phyloP scores from a whole-genome alignment of 1,284 basidiomycete species.

The Ustilago tritici region DNA sequence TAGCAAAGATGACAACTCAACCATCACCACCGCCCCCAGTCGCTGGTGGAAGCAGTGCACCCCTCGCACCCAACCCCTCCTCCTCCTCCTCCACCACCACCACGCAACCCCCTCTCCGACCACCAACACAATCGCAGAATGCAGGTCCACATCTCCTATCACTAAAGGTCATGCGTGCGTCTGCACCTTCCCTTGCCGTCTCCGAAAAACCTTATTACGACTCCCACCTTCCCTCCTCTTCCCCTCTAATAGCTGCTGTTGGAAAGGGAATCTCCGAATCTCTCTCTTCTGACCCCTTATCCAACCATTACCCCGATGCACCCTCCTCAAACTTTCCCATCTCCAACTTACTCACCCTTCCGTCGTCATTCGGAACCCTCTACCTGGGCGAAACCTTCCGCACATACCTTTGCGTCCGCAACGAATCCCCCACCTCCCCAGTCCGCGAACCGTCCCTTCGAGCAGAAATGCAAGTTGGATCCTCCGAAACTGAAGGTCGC shows the following conservation, averaged over 20 bases:
- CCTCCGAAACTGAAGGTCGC: conserved; percentile 13
- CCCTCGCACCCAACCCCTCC: conserved; percentile 7
- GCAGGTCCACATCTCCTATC: conserved; percentile 51
- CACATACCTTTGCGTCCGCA: conserved; percentile 64
- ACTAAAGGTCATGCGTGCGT: conserved; percentile 62
- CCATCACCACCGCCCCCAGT: not conserved
- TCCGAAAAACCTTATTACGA: conserved; percentile 51
- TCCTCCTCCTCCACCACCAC: conserved; percentile 4
- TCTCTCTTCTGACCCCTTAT: conserved; percentile 12
- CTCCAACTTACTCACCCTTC: conserved; percentile 33
- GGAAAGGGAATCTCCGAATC: conserved; percentile 11
- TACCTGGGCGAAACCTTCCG: conserved; percentile 66
- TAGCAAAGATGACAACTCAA: not conserved
- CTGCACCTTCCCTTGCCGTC: conserved; percentile 40
- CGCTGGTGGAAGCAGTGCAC: not conserved
- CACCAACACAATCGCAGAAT: conserved; percentile 6
- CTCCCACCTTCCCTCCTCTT: not conserved
- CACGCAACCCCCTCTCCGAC: conserved; percentile 2
- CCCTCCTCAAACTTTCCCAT: conserved; percentile 20
- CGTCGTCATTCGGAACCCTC: conserved; percentile 58
- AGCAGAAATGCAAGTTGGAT: conserved; percentile 64
- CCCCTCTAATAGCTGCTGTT: conserved; percentile 12
- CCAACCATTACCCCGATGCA: conserved; percentile 1
- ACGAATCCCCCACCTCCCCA: conserved; percentile 42
- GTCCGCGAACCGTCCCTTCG: conserved; percentile 51